Conservation (phyloP, 176 grass and related monocot genomes). For the Eremochloa ophiuroides region DNA sequence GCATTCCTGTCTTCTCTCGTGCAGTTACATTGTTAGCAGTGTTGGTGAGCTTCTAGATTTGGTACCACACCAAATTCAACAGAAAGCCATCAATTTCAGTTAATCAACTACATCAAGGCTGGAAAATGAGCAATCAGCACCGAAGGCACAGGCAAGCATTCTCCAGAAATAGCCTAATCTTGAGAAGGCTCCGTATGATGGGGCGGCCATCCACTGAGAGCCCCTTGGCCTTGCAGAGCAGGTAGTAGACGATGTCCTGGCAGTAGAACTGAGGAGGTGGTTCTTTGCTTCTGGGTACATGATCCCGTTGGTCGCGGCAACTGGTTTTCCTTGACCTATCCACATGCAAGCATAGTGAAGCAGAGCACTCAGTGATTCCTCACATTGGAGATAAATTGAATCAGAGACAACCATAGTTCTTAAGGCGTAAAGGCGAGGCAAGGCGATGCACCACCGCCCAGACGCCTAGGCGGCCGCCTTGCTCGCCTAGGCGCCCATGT, state of each 20-base stretch:
- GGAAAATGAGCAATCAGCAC: background rate
- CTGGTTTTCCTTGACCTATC: conserved; percentile 58
- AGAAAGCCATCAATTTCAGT: background rate
- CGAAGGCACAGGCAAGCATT: conserved; percentile 40
- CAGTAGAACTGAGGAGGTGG: conserved; percentile 70
- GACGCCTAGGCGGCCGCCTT: no score
- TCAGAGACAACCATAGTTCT: no score
- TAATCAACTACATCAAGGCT: background rate
- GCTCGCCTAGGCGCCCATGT: no score
- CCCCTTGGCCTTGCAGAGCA: conserved; percentile 81
- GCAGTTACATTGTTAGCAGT: conserved; percentile 36
- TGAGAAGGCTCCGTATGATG: conserved; percentile 55
- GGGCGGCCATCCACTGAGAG: conserved; percentile 66
- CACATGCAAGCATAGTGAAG: background rate
- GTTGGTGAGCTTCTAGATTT: conserved; percentile 79
- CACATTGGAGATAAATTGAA: no score
- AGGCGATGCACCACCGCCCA: no score
- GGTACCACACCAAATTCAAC: conserved; percentile 39
- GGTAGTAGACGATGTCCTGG: conserved; percentile 80
- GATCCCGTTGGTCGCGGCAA: conserved; percentile 64
- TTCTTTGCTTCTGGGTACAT: conserved; percentile 84
- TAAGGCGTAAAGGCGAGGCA: no score
- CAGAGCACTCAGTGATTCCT: no score
- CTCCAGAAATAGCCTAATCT: conserved; percentile 87
- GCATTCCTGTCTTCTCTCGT: conserved; percentile 35